A percentile compares a stretch with the other conserved stretches of the same genome.
Conservation (phyloP, 768 basidiomycete genomes). For the Grammothele lineata region DNA sequence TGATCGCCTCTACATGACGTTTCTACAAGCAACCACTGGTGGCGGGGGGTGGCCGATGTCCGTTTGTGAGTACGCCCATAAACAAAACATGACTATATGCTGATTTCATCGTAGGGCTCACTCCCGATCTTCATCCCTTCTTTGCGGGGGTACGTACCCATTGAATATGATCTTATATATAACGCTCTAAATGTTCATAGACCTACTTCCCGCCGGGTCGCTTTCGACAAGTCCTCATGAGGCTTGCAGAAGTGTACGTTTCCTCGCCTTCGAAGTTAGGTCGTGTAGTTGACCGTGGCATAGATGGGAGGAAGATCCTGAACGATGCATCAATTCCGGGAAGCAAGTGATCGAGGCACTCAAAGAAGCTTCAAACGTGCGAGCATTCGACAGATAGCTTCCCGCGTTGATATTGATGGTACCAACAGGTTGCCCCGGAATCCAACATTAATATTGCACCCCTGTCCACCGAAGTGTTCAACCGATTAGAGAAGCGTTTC, state of each 20-base stretch:
- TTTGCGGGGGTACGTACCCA: slow-evolving; percentile 19
- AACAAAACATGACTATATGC: neutral
- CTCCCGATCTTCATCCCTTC: slow-evolving; percentile 24
- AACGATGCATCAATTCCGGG: slow-evolving; percentile 14
- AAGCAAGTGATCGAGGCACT: slow-evolving; percentile 21
- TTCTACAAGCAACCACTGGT: slow-evolving; percentile 31
- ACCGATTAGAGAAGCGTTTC: slow-evolving; percentile 18
- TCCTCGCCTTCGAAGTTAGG: no score
- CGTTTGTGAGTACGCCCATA: slow-evolving; percentile 19
- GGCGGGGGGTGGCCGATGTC: slow-evolving; percentile 33
- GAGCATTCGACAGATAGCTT: neutral
- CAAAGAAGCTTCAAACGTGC: slow-evolving; percentile 7
- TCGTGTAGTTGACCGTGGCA: no score
- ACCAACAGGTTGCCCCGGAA: slow-evolving; percentile 5
- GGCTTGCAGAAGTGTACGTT: slow-evolving; percentile 20
- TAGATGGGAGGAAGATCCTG: slow-evolving; percentile 20
- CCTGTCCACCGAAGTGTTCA: slow-evolving; percentile 12
- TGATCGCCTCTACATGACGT: slow-evolving; percentile 41
- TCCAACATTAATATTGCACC: slow-evolving; percentile 1
- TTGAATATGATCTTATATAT: no score
- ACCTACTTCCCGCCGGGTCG: slow-evolving; percentile 22
- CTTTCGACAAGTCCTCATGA: slow-evolving; percentile 19
- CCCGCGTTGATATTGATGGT: no score
- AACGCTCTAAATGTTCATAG: neutral
- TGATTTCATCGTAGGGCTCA: slow-evolving; percentile 17